phyloP scores from a whole-genome alignment of 306 rosid species.

The Quercus robur region DNA sequence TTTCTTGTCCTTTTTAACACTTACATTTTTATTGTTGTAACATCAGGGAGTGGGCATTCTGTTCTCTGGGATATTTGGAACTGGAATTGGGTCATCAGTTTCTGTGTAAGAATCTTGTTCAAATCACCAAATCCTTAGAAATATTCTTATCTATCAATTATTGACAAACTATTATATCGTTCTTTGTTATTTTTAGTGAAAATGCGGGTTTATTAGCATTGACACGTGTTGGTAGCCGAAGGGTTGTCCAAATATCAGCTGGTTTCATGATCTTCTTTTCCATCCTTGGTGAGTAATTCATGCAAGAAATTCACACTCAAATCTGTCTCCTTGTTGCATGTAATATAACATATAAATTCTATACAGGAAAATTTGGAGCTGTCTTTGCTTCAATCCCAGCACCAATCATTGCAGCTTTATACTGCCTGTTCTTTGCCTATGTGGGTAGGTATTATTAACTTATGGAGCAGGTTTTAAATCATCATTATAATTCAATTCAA shows the following conservation, averaged over 20 bases:
- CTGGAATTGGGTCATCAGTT: conserved; percentile 89
- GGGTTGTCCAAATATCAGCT: conserved; percentile 93
- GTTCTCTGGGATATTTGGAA: conserved; percentile 87
- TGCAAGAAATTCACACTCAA: neutral
- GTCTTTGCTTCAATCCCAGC: conserved; percentile 96
- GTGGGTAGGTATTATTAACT: conserved; percentile 62
- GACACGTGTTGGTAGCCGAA: conserved; percentile 95
- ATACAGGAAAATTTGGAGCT: conserved; percentile 90
- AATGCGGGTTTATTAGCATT: conserved; percentile 91
- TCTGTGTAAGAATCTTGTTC: conserved; percentile 69
- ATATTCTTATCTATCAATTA: conserved; percentile 7
- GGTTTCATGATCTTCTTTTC: conserved; percentile 97
- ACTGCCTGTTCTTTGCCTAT: conserved; percentile 94
- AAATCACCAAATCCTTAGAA: neutral
- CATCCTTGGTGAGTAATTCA: conserved; percentile 57
- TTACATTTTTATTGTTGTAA: conserved; percentile 9
- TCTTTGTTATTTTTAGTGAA: conserved; percentile 45
- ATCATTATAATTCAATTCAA: neutral
- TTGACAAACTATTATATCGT: neutral
- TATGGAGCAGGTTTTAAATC: conserved; percentile 1
- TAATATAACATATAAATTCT: neutral
- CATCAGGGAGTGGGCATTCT: conserved; percentile 85
- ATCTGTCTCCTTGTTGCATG: neutral
- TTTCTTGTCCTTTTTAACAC: neutral
- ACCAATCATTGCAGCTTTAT: conserved; percentile 81